Base-by-base conservation (phyloP, 1,284 basidiomycete genomes). In the Ustilago crameri region DNA sequence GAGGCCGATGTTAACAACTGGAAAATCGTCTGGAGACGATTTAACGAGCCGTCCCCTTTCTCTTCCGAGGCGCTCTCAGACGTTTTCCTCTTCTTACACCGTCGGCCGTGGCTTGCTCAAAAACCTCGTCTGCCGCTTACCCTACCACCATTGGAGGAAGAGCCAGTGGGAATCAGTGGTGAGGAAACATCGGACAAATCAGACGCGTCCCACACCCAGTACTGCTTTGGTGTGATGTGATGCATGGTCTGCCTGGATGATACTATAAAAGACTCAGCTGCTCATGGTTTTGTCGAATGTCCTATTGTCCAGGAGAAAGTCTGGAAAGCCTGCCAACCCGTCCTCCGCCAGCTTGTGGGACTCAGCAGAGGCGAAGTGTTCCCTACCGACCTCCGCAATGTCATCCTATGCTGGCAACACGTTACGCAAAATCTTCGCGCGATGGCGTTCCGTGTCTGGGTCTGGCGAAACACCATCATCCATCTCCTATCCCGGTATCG, bases 261-360 rank as follows among this genome's bases (percentile, higher is more conserved):
- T 17, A 17, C 37, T 17, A 49, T 34, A 38, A 41, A 51, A 18
- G 51, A 53, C 51, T 53, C 51, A 14, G 51, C 51, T 17, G 42
- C 42, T 22, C 51, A 53, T 26, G 42, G 51, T n/a, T 44, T 44
- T 24, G 42, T 53, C 20, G 42, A 53, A 45, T 53, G 51, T 18
- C 41, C 41, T 20, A 14, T 53, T 14, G 23, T 45, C 15, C 41
- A 53, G 14, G 41, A 18, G 15, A 30, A 53, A 10, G 51, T 23
- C 37, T 53, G 51, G 51, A 14, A 34, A 20, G 23, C 51, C 35
- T 43, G 32, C 24, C 41, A 44, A 17, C 30, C 51, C 9, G 45
- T 35, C 9, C 8, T 53, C 8, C 27, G 34, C 12, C 40, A 45
- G 23, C 42, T 53, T 5, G 4, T 53, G 2, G 51, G 42, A 1